phyloP scores from a whole-genome alignment of 2,329 filamentous ascomycete genomes.

The Metarhizium album region DNA sequence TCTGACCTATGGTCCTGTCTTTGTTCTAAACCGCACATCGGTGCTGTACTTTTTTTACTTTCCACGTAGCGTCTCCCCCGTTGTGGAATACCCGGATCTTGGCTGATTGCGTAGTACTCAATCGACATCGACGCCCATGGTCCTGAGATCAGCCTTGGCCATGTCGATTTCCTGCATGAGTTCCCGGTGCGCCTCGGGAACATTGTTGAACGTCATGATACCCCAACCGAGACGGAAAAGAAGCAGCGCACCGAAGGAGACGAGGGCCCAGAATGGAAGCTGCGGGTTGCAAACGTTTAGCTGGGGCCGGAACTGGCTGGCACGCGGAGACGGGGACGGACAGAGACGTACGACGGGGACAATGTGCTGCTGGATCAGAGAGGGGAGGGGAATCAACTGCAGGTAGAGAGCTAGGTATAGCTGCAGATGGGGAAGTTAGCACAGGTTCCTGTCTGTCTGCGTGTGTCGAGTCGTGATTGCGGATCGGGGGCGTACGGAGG shows the following conservation, averaged over 20 bases:
- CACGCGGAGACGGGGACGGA: not conserved
- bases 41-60: not conserved
- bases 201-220: constrained; percentile 93
- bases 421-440: constrained; percentile 40
- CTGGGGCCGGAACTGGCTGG: too few relatives aligned
- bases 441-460: constrained; percentile 3
- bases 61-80: not conserved
- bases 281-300: constrained; percentile 24
- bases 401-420: constrained; percentile 83
- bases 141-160: constrained; percentile 63
- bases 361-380: constrained; percentile 67
- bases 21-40: not conserved
- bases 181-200: constrained; percentile 81
- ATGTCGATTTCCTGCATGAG: constrained; percentile 74
- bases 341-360: constrained; percentile 70
- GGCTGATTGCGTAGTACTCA: constrained; percentile 21
- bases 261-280: constrained; percentile 88
- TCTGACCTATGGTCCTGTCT: not conserved
- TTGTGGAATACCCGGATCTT: not conserved
- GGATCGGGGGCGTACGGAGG: constrained; percentile 53
- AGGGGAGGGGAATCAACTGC: constrained; percentile 69
- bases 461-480: constrained; percentile 6
- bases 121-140: constrained; percentile 70
- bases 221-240: constrained; percentile 87
- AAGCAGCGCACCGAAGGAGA: constrained; percentile 84